Evolutionary conservation across 2,329 filamentous ascomycete species (phyloP).

Genomic region (Trichophyton simii): DNA sequence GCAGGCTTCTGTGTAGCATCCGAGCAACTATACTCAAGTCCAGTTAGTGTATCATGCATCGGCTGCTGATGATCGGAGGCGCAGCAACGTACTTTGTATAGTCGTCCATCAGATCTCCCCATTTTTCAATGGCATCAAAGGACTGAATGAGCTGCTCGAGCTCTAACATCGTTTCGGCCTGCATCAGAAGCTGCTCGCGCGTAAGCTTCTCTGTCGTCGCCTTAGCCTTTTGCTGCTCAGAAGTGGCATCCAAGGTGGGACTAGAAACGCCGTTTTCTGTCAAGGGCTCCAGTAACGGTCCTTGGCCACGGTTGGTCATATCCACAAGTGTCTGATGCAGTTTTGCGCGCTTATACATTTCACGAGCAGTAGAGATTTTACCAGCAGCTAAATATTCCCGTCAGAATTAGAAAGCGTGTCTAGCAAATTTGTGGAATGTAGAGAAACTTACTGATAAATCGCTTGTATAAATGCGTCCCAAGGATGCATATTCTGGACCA

Average conservation of each 20-base stretch:
- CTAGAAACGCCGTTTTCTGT: conserved; percentile 16
- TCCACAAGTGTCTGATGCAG: conserved; percentile 37
- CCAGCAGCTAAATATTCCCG: conserved; percentile 20
- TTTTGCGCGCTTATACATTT: conserved; percentile 40
- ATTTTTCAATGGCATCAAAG: conserved; percentile 56
- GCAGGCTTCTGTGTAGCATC: conserved; percentile 31
- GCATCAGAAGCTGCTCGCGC: conserved; percentile 19
- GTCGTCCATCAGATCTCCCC: conserved; percentile 44
- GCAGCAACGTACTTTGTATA: conserved; percentile 27
- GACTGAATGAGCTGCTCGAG: conserved; percentile 54
- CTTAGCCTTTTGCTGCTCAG: conserved; percentile 13
- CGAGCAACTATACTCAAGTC: conserved; percentile 9
- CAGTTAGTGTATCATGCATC: background rate
- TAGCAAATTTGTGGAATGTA: background rate
- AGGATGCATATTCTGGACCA: conserved; percentile 59
- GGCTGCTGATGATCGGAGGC: background rate
- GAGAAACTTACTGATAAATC: conserved; percentile 64
- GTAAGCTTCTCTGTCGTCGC: conserved; percentile 12
- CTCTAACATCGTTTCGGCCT: conserved; percentile 46
- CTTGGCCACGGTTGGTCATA: conserved; percentile 19
- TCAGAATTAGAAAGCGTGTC: conserved; percentile 11
- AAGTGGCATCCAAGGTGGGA: background rate
- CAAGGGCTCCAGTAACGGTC: background rate
- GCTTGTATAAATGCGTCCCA: conserved; percentile 63
- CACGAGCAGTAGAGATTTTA: conserved; percentile 42